Evolutionary conservation across 2,329 filamentous ascomycete genomes (phyloP).

Genomic region (Neonectria ditissima): DNA sequence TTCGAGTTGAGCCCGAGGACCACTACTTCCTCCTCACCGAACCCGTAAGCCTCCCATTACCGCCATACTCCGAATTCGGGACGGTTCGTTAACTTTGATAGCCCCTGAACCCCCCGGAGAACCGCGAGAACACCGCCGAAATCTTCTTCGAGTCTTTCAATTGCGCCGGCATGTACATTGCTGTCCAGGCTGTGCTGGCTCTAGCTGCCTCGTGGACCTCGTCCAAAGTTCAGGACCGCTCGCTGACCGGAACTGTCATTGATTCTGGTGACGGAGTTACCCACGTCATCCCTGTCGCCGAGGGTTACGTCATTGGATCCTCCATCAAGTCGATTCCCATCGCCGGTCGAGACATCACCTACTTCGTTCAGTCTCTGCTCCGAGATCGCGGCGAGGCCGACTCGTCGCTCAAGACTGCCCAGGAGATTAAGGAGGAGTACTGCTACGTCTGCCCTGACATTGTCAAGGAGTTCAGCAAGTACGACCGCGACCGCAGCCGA

Average conservation of each 20-base stretch:
- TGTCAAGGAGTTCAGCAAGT: slow-evolving; percentile 96
- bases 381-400: slow-evolving; percentile 97
- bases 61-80: slow-evolving; percentile 3
- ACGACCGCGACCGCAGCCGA: slow-evolving; percentile 90
- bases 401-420: slow-evolving; percentile 95
- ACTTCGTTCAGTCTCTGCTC: slow-evolving; percentile 96
- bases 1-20: slow-evolving; percentile 97
- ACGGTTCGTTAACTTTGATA: slow-evolving; percentile 52
- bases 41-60: slow-evolving; percentile 72
- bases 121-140: slow-evolving; percentile 98
- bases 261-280: slow-evolving; percentile 99
- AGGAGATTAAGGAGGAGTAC: slow-evolving; percentile 98
- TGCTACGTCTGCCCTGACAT: slow-evolving; percentile 99
- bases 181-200: slow-evolving; percentile 95
- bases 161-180: slow-evolving; percentile 98
- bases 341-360: slow-evolving; percentile 97
- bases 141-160: slow-evolving; percentile 99
- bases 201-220: slow-evolving; percentile 98
- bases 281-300: slow-evolving; percentile 97
- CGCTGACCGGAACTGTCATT: slow-evolving; percentile 96
- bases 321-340: slow-evolving; percentile 99
- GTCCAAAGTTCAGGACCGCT: slow-evolving; percentile 96
- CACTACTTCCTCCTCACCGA: slow-evolving; percentile 99
- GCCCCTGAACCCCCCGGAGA: slow-evolving; percentile 98
- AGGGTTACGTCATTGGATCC: slow-evolving; percentile 98